These are phyloP conservation scores for Taxillus chinensis DNA, from an alignment of 164 flowering plant genomes.

Conservation along the genomic window DNA sequence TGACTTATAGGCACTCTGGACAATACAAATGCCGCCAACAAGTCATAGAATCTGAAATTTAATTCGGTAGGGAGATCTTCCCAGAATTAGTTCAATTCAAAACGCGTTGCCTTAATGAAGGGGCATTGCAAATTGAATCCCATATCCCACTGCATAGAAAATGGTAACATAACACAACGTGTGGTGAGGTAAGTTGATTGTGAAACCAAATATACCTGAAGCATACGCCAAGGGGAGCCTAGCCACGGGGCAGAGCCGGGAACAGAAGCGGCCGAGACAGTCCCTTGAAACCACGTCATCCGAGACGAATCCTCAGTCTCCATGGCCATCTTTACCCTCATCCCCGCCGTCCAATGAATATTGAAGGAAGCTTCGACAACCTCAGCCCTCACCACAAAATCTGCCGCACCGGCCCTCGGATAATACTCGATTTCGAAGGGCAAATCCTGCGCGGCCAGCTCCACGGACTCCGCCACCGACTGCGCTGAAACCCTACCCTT, in stretches of 20 bases:
- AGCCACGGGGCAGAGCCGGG: slow-evolving; percentile 31
- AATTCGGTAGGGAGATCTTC: too few species aligned
- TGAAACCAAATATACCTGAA: slow-evolving; percentile 33
- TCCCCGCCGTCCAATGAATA: slow-evolving; percentile 40
- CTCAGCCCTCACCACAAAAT: slow-evolving; percentile 58
- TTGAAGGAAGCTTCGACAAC: slow-evolving; percentile 37
- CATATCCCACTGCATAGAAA: too few species aligned
- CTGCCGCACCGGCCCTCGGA: slow-evolving; percentile 48
- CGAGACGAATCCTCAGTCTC: slow-evolving; percentile 57
- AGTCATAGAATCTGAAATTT: too few species aligned
- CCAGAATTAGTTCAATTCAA: neutral
- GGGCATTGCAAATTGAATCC: too few species aligned
- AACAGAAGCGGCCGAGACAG: slow-evolving; percentile 19
- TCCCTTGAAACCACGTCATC: slow-evolving; percentile 50
- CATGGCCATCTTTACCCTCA: slow-evolving; percentile 54
- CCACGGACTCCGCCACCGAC: slow-evolving; percentile 30
- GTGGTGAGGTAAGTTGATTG: too few species aligned
- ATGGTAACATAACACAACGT: too few species aligned
- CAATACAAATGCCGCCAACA: too few species aligned
- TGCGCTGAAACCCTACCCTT: slow-evolving; percentile 27
- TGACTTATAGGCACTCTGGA: too few species aligned
- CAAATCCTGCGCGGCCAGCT: slow-evolving; percentile 33
- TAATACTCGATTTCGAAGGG: slow-evolving; percentile 56
- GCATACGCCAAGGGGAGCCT: slow-evolving; percentile 65
- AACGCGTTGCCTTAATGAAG: neutral